Evolutionary conservation across 1,139 yeast species (phyloP).

Genomic region (Candida sp.): DNA sequence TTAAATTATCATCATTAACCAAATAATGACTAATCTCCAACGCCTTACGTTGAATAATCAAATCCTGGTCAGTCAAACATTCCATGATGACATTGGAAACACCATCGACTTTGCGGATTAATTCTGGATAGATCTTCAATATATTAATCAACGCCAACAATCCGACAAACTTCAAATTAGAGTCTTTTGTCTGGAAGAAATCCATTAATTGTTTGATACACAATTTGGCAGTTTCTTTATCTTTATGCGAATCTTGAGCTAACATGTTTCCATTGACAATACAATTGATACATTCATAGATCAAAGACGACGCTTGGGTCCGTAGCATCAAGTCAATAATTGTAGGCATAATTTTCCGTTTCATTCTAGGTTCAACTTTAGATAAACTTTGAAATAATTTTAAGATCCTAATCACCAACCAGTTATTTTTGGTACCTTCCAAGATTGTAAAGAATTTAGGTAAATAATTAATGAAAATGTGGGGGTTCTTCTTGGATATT

Average conservation of each 20-base stretch:
- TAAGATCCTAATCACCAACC: constrained; percentile 88
- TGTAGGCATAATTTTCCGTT: constrained; percentile 76
- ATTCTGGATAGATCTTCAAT: constrained; percentile 68
- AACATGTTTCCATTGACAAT: constrained; percentile 85
- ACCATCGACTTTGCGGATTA: constrained; percentile 56
- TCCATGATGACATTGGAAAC: constrained; percentile 65
- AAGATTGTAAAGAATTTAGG: constrained; percentile 81
- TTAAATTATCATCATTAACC: constrained; percentile 73
- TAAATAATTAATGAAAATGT: constrained; percentile 70
- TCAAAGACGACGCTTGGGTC: constrained; percentile 81
- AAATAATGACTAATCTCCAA: constrained; percentile 73
- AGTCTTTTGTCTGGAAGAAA: constrained; percentile 74
- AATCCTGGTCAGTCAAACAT: constrained; percentile 73
- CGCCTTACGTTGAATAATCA: constrained; percentile 81
- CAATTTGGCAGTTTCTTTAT: constrained; percentile 54
- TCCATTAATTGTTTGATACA: constrained; percentile 65
- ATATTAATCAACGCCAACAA: constrained; percentile 78
- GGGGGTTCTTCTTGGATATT: constrained; percentile 80
- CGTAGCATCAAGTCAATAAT: constrained; percentile 69
- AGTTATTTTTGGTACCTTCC: constrained; percentile 79
- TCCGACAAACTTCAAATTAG: constrained; percentile 87
- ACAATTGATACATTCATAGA: constrained; percentile 90
- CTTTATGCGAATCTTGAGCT: constrained; percentile 57
- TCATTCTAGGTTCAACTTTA: constrained; percentile 81
- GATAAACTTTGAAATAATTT: constrained; percentile 86